phyloP scores from a whole-genome alignment of 2,329 filamentous ascomycete genomes.

The Pyrenophora seminiperda region DNA sequence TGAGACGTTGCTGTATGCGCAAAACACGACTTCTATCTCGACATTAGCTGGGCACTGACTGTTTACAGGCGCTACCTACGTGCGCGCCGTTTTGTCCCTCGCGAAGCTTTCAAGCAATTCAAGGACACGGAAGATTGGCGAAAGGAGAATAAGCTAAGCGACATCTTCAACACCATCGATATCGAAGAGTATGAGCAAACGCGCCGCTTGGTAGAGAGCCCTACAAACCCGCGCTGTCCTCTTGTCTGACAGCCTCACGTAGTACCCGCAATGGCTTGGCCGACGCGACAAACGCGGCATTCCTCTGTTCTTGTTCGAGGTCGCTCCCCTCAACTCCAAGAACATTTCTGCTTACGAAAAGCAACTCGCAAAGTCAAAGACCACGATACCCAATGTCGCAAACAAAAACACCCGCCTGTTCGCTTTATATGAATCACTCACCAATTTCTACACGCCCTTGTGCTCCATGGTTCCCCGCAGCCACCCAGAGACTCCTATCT shows the following conservation, averaged over 20 bases:
- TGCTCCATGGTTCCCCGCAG: slow-evolving; percentile 79
- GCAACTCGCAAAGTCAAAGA: slow-evolving; percentile 59
- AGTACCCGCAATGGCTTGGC: slow-evolving; percentile 96
- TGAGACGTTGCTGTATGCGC: slow-evolving; percentile 68
- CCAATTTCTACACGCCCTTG: slow-evolving; percentile 82
- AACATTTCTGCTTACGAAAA: slow-evolving; percentile 80
- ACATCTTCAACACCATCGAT: slow-evolving; percentile 85
- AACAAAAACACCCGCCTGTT: slow-evolving; percentile 84
- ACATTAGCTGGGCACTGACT: slow-evolving; percentile 32
- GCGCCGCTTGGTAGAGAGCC: slow-evolving; percentile 67
- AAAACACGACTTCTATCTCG: slow-evolving; percentile 5
- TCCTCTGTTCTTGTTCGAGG: slow-evolving; percentile 88
- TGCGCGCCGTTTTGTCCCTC: slow-evolving; percentile 77
- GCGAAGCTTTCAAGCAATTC: slow-evolving; percentile 82
- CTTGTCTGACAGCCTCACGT: slow-evolving; percentile 29
- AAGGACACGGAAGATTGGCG: slow-evolving; percentile 89
- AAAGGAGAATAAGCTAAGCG: slow-evolving; percentile 74
- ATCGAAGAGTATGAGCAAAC: slow-evolving; percentile 82
- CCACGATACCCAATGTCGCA: slow-evolving; percentile 67
- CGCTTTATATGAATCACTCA: slow-evolving; percentile 91
- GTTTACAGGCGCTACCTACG: slow-evolving; percentile 76
- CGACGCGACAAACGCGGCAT: slow-evolving; percentile 89
- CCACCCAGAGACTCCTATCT: slow-evolving; percentile 80
- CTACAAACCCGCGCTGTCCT: slow-evolving; percentile 3
- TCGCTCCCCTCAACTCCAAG: slow-evolving; percentile 81